Evolutionary conservation across 2,329 filamentous ascomycete species (phyloP), one percentile per base, ranked within the genome.

Genomic region (Aspergillus vadensis): DNA sequence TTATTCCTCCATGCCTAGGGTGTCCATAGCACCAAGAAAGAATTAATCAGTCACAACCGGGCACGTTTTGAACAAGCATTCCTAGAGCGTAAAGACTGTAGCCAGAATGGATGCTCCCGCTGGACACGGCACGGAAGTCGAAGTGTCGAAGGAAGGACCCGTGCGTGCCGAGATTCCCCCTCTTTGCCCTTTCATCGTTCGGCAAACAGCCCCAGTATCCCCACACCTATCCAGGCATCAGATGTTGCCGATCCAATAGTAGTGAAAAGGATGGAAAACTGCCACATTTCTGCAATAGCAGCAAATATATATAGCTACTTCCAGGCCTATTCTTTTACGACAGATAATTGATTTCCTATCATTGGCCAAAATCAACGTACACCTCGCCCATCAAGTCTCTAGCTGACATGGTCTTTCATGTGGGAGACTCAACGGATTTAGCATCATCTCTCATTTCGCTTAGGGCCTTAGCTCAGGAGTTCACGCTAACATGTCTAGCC

Each of bases 151-250:
- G 27, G 27, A 50, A 27, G 10, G 47, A 50, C n/a, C 47, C 47
- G 47, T 50, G 47, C 47, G 47, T 50, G 47, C 47, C 27, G 47
- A 50, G 47, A 50, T 32, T 21, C 19, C 47, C 47, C n/a, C 47
- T 30, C 23, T 27, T 50, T 30, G 47, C n/a, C 25, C 47, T 32
- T 50, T 27, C 47, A 50, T 32, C 47, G 47, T 50, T 50, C 47
- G 47, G 47, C 47, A 50, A 30, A 15, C 17, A 23, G 25, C 41
- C 17, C 17, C 5, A 17, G 23, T 27, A 30, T 12, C 47, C 17
- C 47, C 47, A 50, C 47, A 50, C 25, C 44, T 43, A 15, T 36
- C 32, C 32, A 36, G 32, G 32, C 27, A 32, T 49, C 23, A 49
- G 27, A 30, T 49, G 27, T 49, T 49, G 25, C 47, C 47, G 47